Percentiles rank a stretch among this genome's conserved stretches.
phyloP scores from a whole-genome alignment of 2,329 filamentous ascomycete species.

The Alternaria tenuissima region DNA sequence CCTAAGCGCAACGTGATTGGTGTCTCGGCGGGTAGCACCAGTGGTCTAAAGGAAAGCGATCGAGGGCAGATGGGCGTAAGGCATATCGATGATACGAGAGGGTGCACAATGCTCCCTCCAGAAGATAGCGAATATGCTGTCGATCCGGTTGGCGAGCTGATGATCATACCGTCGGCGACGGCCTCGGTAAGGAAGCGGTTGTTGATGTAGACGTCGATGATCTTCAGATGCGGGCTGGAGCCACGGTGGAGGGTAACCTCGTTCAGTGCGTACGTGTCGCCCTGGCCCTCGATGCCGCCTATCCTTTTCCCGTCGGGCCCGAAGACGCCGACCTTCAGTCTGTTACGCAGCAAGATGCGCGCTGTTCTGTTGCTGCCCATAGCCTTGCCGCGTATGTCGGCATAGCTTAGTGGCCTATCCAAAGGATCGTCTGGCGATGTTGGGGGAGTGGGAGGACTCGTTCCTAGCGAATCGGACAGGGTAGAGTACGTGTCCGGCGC shows the following conservation, averaged over 20 bases:
- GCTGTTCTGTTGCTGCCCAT: slow-evolving; percentile 78
- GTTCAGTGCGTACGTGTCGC: slow-evolving; percentile 79
- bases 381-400: slow-evolving; percentile 77
- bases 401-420: slow-evolving; percentile 63
- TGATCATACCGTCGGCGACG: slow-evolving; percentile 92
- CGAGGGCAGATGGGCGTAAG: slow-evolving; percentile 95
- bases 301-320: slow-evolving; percentile 68
- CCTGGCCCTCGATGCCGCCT: slow-evolving; percentile 39
- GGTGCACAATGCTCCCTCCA: slow-evolving; percentile 93
- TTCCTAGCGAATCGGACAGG: slow-evolving; percentile 75
- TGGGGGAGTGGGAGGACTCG: slow-evolving; percentile 71
- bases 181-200: slow-evolving; percentile 91
- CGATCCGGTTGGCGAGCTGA: slow-evolving; percentile 91
- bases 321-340: slow-evolving; percentile 86
- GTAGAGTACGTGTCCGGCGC: slow-evolving; percentile 60
- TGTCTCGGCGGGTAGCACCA: slow-evolving; percentile 87
- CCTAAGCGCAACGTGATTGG: slow-evolving; percentile 84
- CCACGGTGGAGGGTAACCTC: slow-evolving; percentile 94
- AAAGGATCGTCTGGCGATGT: slow-evolving; percentile 65
- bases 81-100: slow-evolving; percentile 84
- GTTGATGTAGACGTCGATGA: slow-evolving; percentile 91
- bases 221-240: slow-evolving; percentile 85
- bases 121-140: slow-evolving; percentile 95
- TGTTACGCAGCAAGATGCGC: slow-evolving; percentile 84
- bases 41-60: slow-evolving; percentile 87